Evolutionary conservation across 352 stramenopile species (phyloP), one percentile per base, ranked within the genome.

Genomic region (Pythium biforme): DNA sequence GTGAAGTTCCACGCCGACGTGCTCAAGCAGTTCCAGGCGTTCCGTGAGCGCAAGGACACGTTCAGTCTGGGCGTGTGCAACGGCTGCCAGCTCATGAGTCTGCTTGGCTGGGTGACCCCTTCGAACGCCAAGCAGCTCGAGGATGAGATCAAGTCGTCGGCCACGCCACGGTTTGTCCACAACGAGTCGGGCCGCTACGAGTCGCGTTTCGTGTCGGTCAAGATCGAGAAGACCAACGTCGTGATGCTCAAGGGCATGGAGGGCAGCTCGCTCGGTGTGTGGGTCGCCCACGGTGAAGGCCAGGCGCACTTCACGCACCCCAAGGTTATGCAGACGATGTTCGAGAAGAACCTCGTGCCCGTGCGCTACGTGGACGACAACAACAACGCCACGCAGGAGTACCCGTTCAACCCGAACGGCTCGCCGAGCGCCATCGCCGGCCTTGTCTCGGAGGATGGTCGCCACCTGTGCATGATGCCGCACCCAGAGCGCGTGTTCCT

Each of bases 51-150:
- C 59, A 69, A 87, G 27, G 95, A 99, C 80, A 99, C 97, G 20
- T 99, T 99, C 81, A 98, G 90, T 75, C 91, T 99, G 19, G 98
- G 98, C 53, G 90, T 99, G 0, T 99, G 98, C 79, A 99, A 99
- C 74, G 98, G 98, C 40, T 99, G 98, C 78, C 98, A 99, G 81
- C 93, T 99, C 40, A 99, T 99, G 96, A 97, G 96, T 34, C 77
- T 99, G 33, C 89, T 99, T 17, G 97, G 97, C 41, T 99, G 96
- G 95, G 90, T 99, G 39, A 81, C 89, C 53, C 73, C 71, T 19
- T 75, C 81, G 23, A 76, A 91, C 47, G 72, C 81, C 11, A 71
- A 73, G 48, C 61, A 72, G 34, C 37, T 94, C 4, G 81, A 89
- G 59, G 48, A 73, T 2, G 77, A 90, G 67, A 80, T 67, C 15